Evolutionary conservation across 1,284 basidiomycete genomes (phyloP).

Genomic region (Malassezia pachydermatis): DNA sequence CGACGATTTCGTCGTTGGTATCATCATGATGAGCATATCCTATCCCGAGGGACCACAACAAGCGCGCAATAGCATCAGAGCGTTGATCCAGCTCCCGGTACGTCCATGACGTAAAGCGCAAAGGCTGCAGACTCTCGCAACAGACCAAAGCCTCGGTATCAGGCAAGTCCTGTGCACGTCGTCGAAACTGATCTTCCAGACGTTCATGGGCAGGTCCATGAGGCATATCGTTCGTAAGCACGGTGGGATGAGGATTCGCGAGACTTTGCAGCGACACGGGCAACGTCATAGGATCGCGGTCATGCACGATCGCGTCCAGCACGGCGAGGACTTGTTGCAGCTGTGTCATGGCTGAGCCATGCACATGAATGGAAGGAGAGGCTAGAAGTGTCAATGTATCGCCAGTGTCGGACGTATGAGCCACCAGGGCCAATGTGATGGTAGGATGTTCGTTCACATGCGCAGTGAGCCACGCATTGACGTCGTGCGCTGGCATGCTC

Average conservation of each 20-base stretch:
- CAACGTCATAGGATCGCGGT: slow-evolving; percentile 1
- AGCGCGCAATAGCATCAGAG: slow-evolving; percentile 26
- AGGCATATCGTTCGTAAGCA: slow-evolving; percentile 17
- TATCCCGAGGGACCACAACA: slow-evolving; percentile 25
- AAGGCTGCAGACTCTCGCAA: slow-evolving; percentile 22
- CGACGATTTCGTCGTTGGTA: slow-evolving; percentile 29
- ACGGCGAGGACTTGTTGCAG: slow-evolving; percentile 24
- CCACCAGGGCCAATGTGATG: neutral
- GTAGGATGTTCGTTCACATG: neutral
- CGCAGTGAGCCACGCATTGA: neutral
- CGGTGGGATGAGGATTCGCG: slow-evolving; percentile 19
- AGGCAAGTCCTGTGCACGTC: slow-evolving; percentile 24
- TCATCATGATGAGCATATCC: slow-evolving; percentile 21
- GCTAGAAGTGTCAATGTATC: slow-evolving; percentile 12
- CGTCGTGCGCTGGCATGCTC: neutral
- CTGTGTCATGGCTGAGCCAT: slow-evolving; percentile 25
- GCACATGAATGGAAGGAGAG: slow-evolving; percentile 23
- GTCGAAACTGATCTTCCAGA: slow-evolving; percentile 28
- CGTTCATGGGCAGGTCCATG: slow-evolving; percentile 29
- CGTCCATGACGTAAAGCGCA: slow-evolving; percentile 21
- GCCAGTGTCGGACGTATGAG: neutral
- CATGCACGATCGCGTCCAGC: slow-evolving; percentile 20
- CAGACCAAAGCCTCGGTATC: slow-evolving; percentile 32
- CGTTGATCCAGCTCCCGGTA: slow-evolving; percentile 33
- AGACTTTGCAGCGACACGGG: neutral